Base-by-base conservation (phyloP, 2,329 filamentous ascomycete genomes). In the Fusarium tupiense region DNA sequence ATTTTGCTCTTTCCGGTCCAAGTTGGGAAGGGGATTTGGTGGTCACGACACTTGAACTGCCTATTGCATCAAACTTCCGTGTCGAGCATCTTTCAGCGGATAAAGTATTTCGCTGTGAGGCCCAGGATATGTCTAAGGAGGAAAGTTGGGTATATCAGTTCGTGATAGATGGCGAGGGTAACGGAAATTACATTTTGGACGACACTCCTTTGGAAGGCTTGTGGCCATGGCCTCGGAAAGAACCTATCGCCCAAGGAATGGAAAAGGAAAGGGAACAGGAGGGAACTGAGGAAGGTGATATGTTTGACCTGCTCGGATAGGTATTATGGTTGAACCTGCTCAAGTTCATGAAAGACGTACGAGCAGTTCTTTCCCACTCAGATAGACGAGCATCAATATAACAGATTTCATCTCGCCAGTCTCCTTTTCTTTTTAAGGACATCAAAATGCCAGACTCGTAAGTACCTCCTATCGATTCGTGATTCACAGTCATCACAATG, bases 201-300 rank as follows among this genome's bases (percentile, higher is more conserved):
- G 59, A 22, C 7, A 24, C 40, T 33, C 22, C 38, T 20, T 20
- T 65, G 22, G 11, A 41, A n/a, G 62, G 62, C 19, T 9, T 64
- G 5, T 65, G 62, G 62, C 62, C 59, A 0, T 64, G 62, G 62
- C 59, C 59, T 22, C 61, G 61, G 8, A 50, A 43, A 13, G 62
- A 38, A 8, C 6, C 0, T 3, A 2, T 1, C 8, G 0, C 17
- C 1, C 17, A 22, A 14, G 33, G 0, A 16, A 31, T 6, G 47
- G 29, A 26, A 26, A 7, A 3, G 3, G n/a, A 1, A 12, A 8
- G 33, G 50, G 35, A n/a, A 5, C 0, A 16, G 12, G 17, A 2
- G 33, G 10, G 7, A 22, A 20, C 6, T 2, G n/a, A 37, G 5
- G 50, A 53, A 53, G n/a, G 13, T 3, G 13, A 26, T 1, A 13